Evolutionary conservation across 2,329 filamentous ascomycete species (phyloP), one percentile per base, ranked within the genome.

Genomic region (Stagonosporopsis tanaceti): DNA sequence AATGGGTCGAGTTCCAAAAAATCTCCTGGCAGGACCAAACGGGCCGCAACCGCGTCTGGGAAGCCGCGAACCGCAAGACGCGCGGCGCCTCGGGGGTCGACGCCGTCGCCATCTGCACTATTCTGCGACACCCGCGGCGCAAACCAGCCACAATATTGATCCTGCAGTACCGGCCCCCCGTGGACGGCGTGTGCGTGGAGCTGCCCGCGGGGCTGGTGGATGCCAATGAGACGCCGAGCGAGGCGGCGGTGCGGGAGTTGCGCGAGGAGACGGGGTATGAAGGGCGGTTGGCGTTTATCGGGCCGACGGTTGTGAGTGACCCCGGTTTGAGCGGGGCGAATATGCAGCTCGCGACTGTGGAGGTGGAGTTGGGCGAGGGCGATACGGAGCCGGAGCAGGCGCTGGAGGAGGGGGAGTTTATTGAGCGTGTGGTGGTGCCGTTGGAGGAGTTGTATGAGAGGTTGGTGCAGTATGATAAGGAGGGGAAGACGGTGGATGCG

Each of bases 291-390:
- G 61, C 73, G 20, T 76, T 77, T 71, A 85, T 83, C n/a, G 85
- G 85, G 35, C 87, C 87, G 7, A 81, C 88, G 50, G 89, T 91
- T 79, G 89, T 87, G 53, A 86, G 87, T 65, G 89, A 87, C 71
- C 85, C 85, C 1, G 85, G 85, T 24, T 77, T 88, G 78, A 85
- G 80, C 56, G 84, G 80, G 53, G 84, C 85, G 47, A 87, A 86
- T 64, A 85, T 87, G 84, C 81, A 85, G 76, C 75, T 87, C 59
- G 85, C 83, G 53, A 85, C 84, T 71, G 84, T 87, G 14, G 83
- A 86, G 72, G 84, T 87, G 14, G 69, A 83, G 47, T 69, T 87
- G 51, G 73, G 76, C 11, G 82, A 82, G 60, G 81, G 78, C 3
- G 79, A 82, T 27, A 62, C 66, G 63, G 74, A 80, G 75, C 85